These are phyloP conservation scores for Pichia sp. DNA, from an alignment of 1,139 yeast species.

Conservation along the genomic window DNA sequence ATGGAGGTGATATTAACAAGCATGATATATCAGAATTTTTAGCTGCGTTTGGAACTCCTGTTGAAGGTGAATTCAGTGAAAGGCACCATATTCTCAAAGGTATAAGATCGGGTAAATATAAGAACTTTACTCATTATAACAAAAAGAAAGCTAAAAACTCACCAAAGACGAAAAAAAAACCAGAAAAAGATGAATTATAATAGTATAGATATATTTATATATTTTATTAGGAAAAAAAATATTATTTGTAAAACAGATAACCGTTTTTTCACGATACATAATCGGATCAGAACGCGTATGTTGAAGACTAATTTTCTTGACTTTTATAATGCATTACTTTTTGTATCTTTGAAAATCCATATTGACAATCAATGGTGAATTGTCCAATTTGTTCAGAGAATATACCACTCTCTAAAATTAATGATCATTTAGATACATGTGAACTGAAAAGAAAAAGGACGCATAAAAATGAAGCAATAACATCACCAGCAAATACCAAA, in stretches of 20 bases:
- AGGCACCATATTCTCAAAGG: constrained; percentile 19
- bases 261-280: too few species aligned
- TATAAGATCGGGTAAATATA: constrained; percentile 21
- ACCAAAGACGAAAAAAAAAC: constrained; percentile 5
- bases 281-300: too few species aligned
- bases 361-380: constrained; percentile 25
- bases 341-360: too few species aligned
- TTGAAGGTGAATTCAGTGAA: constrained; percentile 26
- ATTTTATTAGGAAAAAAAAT: too few species aligned
- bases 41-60: constrained; percentile 17
- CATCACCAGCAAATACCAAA: neutral
- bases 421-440: constrained; percentile 28
- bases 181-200: constrained; percentile 19
- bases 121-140: constrained; percentile 20
- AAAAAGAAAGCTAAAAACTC: constrained; percentile 4
- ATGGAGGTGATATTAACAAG: constrained; percentile 19
- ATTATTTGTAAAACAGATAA: too few species aligned
- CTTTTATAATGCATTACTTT: too few species aligned
- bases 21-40: constrained; percentile 19
- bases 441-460: constrained; percentile 12
- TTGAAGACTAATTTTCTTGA: too few species aligned
- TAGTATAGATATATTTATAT: too few species aligned
- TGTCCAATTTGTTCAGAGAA: constrained; percentile 30
- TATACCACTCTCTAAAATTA: constrained; percentile 24
- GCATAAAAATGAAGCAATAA: neutral